These are phyloP conservation scores for Pittosporum tobira DNA, from an alignment of 129 eudicot genomes.

Conservation along the genomic window DNA sequence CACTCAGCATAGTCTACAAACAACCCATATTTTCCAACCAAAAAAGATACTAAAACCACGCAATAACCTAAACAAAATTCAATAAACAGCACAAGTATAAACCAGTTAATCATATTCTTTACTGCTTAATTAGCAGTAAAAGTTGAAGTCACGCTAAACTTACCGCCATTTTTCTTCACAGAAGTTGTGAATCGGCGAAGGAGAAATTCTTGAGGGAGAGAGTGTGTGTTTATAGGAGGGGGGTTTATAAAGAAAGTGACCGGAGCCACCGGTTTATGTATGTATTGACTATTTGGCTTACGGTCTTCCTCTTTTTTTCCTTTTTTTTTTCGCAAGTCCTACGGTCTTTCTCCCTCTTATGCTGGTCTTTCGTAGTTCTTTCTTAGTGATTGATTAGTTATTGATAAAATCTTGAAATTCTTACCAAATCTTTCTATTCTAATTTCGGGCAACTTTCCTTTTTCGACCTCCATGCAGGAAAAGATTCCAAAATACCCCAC, in stretches of 20 bases:
- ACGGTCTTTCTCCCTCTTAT: not conserved
- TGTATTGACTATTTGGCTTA: constrained; percentile 40
- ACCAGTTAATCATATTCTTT: no score
- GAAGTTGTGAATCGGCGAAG: not conserved
- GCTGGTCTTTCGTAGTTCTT: not conserved
- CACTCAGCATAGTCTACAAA: no score
- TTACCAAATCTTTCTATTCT: no score
- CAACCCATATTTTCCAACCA: no score
- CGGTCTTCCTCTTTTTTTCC: not conserved
- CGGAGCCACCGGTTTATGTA: constrained; percentile 59
- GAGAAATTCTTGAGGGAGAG: not conserved
- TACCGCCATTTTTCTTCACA: constrained; percentile 40
- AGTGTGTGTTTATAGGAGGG: constrained; percentile 11
- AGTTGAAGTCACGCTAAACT: constrained; percentile 12
- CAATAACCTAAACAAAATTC: not conserved
- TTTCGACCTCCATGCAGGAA: no score
- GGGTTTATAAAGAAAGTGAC: constrained; percentile 57
- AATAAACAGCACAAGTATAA: not conserved
- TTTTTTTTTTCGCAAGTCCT: no score
- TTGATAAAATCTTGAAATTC: no score
- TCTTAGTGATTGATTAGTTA: no score
- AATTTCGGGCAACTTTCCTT: no score
- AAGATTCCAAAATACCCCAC: no score
- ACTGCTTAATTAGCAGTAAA: not conserved
- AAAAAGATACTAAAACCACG: not conserved